These are phyloP conservation scores for Fulvia fulva DNA, from an alignment of 2,329 filamentous ascomycete genomes.

Conservation along the genomic window DNA sequence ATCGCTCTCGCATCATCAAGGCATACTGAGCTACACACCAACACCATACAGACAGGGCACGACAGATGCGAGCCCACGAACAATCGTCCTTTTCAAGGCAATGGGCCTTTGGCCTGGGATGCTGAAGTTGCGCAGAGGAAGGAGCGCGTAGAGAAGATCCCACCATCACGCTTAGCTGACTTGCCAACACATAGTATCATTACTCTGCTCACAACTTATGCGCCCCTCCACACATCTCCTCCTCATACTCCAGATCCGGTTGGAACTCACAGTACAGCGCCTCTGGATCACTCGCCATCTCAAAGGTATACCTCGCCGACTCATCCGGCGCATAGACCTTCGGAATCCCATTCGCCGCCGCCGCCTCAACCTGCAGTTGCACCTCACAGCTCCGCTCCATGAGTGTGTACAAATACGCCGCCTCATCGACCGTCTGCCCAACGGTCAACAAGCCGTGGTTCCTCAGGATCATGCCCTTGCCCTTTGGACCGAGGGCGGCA, in stretches of 20 bases:
- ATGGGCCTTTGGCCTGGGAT: too few species aligned
- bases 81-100: too few species aligned
- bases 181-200: background rate
- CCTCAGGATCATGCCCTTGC: slow-evolving; percentile 60
- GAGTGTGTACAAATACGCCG: slow-evolving; percentile 64
- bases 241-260: slow-evolving; percentile 46
- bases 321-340: slow-evolving; percentile 56
- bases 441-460: slow-evolving; percentile 72
- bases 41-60: too few species aligned
- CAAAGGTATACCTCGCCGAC: slow-evolving; percentile 52
- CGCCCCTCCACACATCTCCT: slow-evolving; percentile 25
- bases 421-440: slow-evolving; percentile 69
- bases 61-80: too few species aligned
- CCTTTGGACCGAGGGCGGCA: slow-evolving; percentile 57
- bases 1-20: too few species aligned
- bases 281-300: slow-evolving; percentile 46
- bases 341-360: slow-evolving; percentile 50
- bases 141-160: background rate
- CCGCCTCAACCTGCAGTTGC: slow-evolving; percentile 65
- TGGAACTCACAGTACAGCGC: slow-evolving; percentile 51
- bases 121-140: background rate
- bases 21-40: too few species aligned
- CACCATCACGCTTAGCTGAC: background rate
- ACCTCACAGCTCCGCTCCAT: slow-evolving; percentile 66
- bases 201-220: slow-evolving; percentile 18